These are phyloP conservation scores for Tuber umbilicatum DNA, from an alignment of 495 filamentous ascomycete species.

Conservation along the genomic window DNA sequence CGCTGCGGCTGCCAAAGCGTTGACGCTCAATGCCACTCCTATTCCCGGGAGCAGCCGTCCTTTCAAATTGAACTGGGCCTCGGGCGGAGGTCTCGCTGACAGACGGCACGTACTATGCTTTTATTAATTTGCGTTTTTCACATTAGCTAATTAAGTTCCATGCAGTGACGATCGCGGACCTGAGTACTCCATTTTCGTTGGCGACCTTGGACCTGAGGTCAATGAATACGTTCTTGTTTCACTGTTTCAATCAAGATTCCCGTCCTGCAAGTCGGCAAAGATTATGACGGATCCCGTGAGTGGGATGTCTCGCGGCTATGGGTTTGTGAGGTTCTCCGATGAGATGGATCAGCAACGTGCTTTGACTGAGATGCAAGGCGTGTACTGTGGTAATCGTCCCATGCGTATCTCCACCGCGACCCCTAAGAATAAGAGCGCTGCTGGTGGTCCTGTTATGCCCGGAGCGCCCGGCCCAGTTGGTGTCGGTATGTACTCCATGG, in stretches of 20 bases:
- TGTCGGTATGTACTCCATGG: conserved; percentile 57
- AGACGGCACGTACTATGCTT: conserved; percentile 58
- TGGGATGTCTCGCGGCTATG: conserved; percentile 95
- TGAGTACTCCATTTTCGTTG: conserved; percentile 95
- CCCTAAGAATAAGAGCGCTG: conserved; percentile 79
- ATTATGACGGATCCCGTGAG: conserved; percentile 99
- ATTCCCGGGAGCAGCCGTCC: conserved; percentile 91
- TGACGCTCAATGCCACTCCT: conserved; percentile 76
- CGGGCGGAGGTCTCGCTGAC: conserved; percentile 89
- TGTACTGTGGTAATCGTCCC: conserved; percentile 96
- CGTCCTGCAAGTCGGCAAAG: conserved; percentile 97
- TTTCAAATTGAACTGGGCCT: conserved; percentile 99
- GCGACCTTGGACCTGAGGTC: conserved; percentile 94
- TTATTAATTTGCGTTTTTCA: neutral
- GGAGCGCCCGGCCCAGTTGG: conserved; percentile 49
- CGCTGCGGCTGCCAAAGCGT: conserved; percentile 81
- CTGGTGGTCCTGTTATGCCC: conserved; percentile 52
- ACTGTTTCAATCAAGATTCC: conserved; percentile 92
- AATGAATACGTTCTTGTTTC: conserved; percentile 97
- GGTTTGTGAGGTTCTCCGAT: conserved; percentile 93
- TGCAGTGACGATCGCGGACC: conserved; percentile 87
- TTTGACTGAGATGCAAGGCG: conserved; percentile 95
- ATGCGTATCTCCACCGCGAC: conserved; percentile 99
- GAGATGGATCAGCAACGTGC: conserved; percentile 93
- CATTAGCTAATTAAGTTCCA: conserved; percentile 11